Evolutionary conservation across 495 filamentous ascomycete genomes (phyloP), one percentile per base, ranked within the genome.

Genomic region (Tuber magnatum): DNA sequence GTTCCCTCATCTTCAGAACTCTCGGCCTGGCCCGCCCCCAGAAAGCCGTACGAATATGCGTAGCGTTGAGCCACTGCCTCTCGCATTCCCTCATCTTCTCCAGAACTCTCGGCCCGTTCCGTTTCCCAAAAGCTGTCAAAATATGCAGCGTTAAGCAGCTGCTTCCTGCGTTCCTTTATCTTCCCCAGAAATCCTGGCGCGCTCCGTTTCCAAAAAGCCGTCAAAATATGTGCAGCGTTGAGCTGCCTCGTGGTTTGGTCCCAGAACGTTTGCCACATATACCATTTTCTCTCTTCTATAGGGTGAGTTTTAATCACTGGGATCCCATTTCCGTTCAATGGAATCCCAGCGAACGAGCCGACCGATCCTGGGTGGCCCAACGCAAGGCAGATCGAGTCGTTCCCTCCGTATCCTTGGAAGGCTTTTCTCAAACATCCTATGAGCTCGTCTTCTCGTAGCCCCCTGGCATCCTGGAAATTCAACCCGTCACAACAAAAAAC

Each of bases 271-370:
- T 61, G 6, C 51, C n/a, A 32, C n/a, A 32, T n/a, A 2, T 61
- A 9, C n/a, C 51, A 32, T 5, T 61, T 32, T 32, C 4, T 32
- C 51, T 32, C 51, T 61, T 3, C n/a, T 32, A 6, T 61, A 28
- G 10, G 51, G 51, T n/a, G 10, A 5, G 10, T 32, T 9, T 14
- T 16, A 5, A 3, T 28, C 8, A 48, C 41, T n/a, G 35, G 12
- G 18, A 77, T 69, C 28, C 38, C 24, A 32, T 68, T 38, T 2
- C 22, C n/a, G 2, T 35, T 35, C 38, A 77, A 61, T 10, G 68
- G 28, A 28, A 76, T 16, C 28, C 39, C 75, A 6, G 76, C 32
- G n/a, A 77, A 76, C 9, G 51, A 61, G 12, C 3, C 0, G 51
- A 32, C 51, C 9, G n/a, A 32, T 1, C 51, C 51, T 61, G 9